A percentile compares a stretch with the other conserved stretches of the same genome.
phyloP scores from a whole-genome alignment of 202 grass and related monocot genomes.

The Panicum virgatum region DNA sequence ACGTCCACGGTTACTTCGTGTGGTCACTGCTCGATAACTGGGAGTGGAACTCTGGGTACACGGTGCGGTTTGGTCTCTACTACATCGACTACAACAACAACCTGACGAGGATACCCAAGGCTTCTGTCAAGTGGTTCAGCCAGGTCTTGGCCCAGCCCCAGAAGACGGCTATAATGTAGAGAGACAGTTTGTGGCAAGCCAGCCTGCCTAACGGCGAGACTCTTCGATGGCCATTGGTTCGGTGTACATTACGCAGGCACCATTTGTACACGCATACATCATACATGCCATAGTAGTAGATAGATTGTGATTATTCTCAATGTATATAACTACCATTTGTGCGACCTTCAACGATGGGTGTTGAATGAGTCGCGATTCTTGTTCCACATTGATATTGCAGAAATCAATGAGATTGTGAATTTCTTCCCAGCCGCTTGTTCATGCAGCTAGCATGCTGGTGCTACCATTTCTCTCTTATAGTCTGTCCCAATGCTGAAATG shows the following conservation, averaged over 20 bases:
- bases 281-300: background rate
- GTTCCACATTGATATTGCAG: background rate
- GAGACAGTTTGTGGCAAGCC: background rate
- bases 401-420: background rate
- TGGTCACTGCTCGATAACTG: constrained; percentile 93
- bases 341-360: background rate
- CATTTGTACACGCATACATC: background rate
- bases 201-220: background rate
- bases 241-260: background rate
- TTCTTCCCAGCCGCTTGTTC: no score
- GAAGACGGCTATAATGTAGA: constrained; percentile 21
- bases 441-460: background rate
- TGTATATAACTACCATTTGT: background rate
- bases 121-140: constrained; percentile 75
- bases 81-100: constrained; percentile 85
- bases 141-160: constrained; percentile 44
- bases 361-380: background rate
- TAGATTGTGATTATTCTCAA: background rate
- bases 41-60: constrained; percentile 97
- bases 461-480: background rate
- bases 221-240: background rate
- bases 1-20: constrained; percentile 70
- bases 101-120: constrained; percentile 84
- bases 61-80: constrained; percentile 83
- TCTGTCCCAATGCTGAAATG: background rate